A percentile compares a stretch with the other conserved stretches of the same genome.
These are phyloP conservation scores for Xenoacremonium recifei DNA, from an alignment of 2,329 filamentous ascomycete species.

Conservation along the genomic window DNA sequence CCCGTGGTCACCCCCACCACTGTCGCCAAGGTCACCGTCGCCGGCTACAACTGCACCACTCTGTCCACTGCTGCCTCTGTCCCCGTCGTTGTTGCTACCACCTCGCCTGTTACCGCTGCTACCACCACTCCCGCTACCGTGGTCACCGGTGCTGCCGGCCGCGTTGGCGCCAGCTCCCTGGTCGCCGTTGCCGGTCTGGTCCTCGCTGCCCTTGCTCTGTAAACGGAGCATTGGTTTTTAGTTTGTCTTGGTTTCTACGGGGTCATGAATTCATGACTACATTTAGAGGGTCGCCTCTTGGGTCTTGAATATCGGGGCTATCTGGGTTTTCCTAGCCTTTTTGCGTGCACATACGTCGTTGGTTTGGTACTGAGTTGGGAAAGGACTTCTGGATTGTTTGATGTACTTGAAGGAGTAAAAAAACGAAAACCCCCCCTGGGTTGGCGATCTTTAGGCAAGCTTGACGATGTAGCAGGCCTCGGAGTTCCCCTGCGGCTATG, in stretches of 20 bases:
- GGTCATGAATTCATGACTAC: conserved; percentile 29
- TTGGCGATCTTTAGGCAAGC: conserved; percentile 26
- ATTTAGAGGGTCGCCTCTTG: conserved; percentile 29
- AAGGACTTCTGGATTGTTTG: conserved; percentile 29
- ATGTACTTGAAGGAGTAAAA: conserved; percentile 31
- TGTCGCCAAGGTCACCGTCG: conserved; percentile 12
- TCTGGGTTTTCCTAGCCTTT: conserved; percentile 22
- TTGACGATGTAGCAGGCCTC: conserved; percentile 23
- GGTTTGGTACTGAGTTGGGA: conserved; percentile 24
- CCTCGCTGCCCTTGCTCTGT: conserved; percentile 43
- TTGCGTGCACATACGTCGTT: conserved; percentile 31
- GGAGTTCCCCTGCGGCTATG: conserved; percentile 24
- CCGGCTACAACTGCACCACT: conserved; percentile 1
- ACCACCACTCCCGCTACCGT: conserved; percentile 14
- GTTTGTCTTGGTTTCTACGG: conserved; percentile 21
- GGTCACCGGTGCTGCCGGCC: conserved; percentile 24
- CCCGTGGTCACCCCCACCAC: conserved; percentile 9
- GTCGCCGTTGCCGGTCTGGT: conserved; percentile 40
- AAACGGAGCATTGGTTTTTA: conserved; percentile 24
- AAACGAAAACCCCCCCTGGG: conserved; percentile 25
- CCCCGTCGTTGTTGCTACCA: conserved; percentile 22
- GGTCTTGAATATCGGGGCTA: conserved; percentile 22
- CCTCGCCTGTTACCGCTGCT: conserved; percentile 12
- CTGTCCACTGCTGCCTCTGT: conserved; percentile 18
- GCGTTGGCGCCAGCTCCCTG: conserved; percentile 36